Base-by-base conservation (phyloP, 768 basidiomycete species). In the Candolleomyces aberdarensis region DNA sequence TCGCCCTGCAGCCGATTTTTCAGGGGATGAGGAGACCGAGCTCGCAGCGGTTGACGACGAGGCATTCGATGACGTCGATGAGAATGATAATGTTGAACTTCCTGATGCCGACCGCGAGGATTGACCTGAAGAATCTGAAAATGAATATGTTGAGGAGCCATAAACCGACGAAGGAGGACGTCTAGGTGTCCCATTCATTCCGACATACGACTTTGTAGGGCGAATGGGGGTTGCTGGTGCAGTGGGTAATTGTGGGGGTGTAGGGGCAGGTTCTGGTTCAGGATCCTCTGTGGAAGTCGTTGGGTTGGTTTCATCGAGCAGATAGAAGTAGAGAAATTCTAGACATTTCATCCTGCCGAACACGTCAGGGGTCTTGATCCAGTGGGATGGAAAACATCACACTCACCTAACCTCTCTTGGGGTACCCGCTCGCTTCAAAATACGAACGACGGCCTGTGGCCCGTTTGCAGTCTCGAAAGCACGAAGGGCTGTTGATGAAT, bases 291-390 rank as follows among this genome's bases (percentile, higher is more conserved):
- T 40, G 26, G 58, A 44, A 14, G 19, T 44, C 3, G 53, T 44
- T 9, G 55, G 43, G 14, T 46, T 41, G 11, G 83, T 85, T 69
- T 97, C 95, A 62, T 96, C 95, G 49, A 96, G 79, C 7, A 98
- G 80, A 71, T 98, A 98, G 72, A 96, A 97, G 72, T 96, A 96
- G 15, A 98, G 75, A 67, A 97, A 95, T 70, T 97, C 96, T 17
- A 98, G 79, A 63, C 94, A 96, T 76, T 96, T 96, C 91, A 97
- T 96, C 66, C 95, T 96, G 66, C 20, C 43, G 26, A 7, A 17
- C 43, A 39, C 19, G 17, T 46, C 29, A 55, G 49, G 48, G 26
- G 8, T n/a, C 20, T 8, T 31, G 8, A 20, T 41, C n/a, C 2
- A 36, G 3, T 14, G 19, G 8, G 47, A 20, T 6, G 22, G 10